A percentile compares a stretch with the other conserved stretches of the same genome.
These are phyloP conservation scores for Cetraspora pellucida DNA, from an alignment of 192 early-diverging fungal species.

Conservation along the genomic window DNA sequence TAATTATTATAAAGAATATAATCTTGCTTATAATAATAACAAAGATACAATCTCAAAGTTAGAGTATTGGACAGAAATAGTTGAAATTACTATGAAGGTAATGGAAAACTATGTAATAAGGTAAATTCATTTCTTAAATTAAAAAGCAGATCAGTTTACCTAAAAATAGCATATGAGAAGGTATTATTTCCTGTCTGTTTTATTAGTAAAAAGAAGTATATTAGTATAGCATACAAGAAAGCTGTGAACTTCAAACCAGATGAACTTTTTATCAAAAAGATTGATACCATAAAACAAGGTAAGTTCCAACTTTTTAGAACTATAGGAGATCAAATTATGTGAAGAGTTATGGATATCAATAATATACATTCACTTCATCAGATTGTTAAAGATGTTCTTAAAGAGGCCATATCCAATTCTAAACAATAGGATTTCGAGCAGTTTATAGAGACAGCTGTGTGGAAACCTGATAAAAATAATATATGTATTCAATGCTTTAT, in stretches of 20 bases:
- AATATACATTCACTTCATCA: background rate
- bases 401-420: too few relatives aligned
- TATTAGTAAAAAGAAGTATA: slow-evolving; percentile 23
- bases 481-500: slow-evolving; percentile 1
- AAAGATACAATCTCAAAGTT: background rate
- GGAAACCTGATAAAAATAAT: background rate
- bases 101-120: slow-evolving; percentile 12
- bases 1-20: background rate
- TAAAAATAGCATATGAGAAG: too few relatives aligned
- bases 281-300: slow-evolving; percentile 8
- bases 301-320: slow-evolving; percentile 2
- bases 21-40: background rate
- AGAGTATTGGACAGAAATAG: background rate
- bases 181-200: slow-evolving; percentile 13
- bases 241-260: background rate
- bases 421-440: background rate
- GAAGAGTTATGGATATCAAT: background rate
- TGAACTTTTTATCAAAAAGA: background rate
- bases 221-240: background rate
- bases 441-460: background rate
- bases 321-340: slow-evolving; percentile 13
- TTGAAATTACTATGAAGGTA: slow-evolving; percentile 1
- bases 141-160: slow-evolving; percentile 8
- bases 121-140: background rate
- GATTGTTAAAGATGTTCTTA: slow-evolving; percentile 9